Conservation (phyloP, 2,329 filamentous ascomycete genomes). For the Sporothrix brunneoviolacea region DNA sequence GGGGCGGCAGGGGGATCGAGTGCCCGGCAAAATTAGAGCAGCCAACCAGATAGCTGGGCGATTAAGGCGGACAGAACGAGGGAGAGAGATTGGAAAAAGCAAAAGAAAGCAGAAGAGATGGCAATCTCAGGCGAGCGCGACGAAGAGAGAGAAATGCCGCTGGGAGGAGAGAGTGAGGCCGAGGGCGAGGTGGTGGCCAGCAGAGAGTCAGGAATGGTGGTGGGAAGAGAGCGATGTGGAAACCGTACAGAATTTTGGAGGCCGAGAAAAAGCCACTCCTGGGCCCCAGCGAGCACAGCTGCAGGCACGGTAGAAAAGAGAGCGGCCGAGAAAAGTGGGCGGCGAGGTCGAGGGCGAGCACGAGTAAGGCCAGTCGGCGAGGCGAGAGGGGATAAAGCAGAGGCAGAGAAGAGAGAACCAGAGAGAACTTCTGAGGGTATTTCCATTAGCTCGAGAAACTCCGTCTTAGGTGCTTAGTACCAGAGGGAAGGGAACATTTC, state of each 20-base stretch:
- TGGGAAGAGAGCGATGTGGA: not conserved
- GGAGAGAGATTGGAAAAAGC: constrained; percentile 25
- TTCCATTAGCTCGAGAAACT: constrained; percentile 4
- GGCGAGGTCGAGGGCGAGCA: not conserved
- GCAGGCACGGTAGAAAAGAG: not conserved
- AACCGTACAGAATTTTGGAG: not conserved
- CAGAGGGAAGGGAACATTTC: not conserved
- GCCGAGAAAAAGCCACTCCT: constrained; percentile 3
- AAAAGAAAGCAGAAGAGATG: constrained; percentile 30
- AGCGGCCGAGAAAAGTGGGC: constrained; percentile 8
- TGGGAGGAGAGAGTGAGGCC: not conserved
- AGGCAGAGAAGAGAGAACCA: not conserved
- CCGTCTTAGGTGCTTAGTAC: not conserved
- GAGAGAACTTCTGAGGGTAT: constrained; percentile 14
- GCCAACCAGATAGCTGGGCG: constrained; percentile 13
- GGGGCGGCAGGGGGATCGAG: constrained; percentile 6
- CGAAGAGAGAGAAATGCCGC: not conserved
- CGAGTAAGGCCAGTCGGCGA: not conserved
- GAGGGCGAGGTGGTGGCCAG: not conserved
- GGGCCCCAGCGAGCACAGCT: not conserved
- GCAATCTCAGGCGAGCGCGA: constrained; percentile 13
- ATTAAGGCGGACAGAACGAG: constrained; percentile 26
- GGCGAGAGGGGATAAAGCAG: constrained; percentile 1
- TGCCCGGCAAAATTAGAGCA: constrained; percentile 7
- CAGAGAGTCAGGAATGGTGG: not conserved